Evolutionary conservation across 306 rosid genomes (phyloP).

Genomic region (Malus orientalis): DNA sequence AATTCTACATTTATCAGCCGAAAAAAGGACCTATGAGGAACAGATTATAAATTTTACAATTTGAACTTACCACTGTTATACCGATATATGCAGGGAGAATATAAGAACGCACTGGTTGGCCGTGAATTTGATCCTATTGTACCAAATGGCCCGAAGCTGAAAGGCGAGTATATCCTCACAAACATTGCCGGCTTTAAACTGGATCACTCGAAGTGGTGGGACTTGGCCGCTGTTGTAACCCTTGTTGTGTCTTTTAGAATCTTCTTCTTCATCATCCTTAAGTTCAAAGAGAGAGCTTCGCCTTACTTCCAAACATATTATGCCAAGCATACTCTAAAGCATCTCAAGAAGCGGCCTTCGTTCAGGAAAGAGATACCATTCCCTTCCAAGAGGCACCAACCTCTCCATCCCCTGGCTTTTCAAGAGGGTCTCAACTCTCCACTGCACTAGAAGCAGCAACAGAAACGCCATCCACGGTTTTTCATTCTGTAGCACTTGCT

Average conservation of each 20-base stretch:
- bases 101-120: constrained; percentile 79
- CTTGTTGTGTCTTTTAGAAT: constrained; percentile 49
- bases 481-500: neutral
- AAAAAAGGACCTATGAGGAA: neutral
- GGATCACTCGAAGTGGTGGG: constrained; percentile 87
- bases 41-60: neutral
- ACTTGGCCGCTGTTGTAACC: constrained; percentile 48
- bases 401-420: constrained; percentile 59
- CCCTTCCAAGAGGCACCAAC: constrained; percentile 65
- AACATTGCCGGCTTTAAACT: constrained; percentile 53
- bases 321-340: constrained; percentile 40
- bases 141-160: constrained; percentile 56
- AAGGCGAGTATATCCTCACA: constrained; percentile 53
- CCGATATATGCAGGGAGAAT: constrained; percentile 60
- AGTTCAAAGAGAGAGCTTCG: constrained; percentile 57
- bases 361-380: constrained; percentile 54
- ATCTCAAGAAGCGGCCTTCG: constrained; percentile 54
- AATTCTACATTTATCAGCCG: neutral
- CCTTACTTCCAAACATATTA: constrained; percentile 43
- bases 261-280: constrained; percentile 57
- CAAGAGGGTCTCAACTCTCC: constrained; percentile 89
- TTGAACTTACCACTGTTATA: neutral
- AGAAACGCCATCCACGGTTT: neutral
- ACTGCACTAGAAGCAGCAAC: constrained; percentile 24
- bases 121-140: constrained; percentile 49